These are phyloP conservation scores for Exophiala oligosperma DNA, from an alignment of 2,329 filamentous ascomycete species.

Conservation along the genomic window DNA sequence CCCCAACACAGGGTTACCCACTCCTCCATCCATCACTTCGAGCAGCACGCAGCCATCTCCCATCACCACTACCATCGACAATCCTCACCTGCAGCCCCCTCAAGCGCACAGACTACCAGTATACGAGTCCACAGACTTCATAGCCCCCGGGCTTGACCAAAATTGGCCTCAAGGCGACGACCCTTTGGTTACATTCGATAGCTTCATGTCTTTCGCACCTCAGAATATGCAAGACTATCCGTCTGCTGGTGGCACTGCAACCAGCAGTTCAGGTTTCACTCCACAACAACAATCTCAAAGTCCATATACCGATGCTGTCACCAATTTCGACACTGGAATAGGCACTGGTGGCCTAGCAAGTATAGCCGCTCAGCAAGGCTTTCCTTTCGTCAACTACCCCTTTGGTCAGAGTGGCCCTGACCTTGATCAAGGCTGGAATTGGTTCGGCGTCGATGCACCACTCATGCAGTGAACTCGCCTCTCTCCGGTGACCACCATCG, in stretches of 20 bases:
- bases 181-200: conserved; percentile 30
- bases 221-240: conserved; percentile 17
- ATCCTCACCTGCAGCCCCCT: conserved; percentile 8
- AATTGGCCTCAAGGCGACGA: conserved; percentile 25
- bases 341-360: conserved; percentile 2
- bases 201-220: conserved; percentile 30
- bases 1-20: conserved; percentile 25
- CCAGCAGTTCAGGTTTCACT: conserved; percentile 17
- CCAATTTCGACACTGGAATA: conserved; percentile 12
- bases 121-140: conserved; percentile 19
- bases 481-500: no score
- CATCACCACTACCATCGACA: conserved; percentile 15
- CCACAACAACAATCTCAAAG: conserved; percentile 22
- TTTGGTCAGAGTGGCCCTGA: conserved; percentile 31
- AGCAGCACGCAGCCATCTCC: conserved; percentile 26
- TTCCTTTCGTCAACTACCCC: conserved; percentile 20
- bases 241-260: conserved; percentile 13
- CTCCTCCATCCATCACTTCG: conserved; percentile 26
- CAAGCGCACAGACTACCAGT: conserved; percentile 5
- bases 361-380: conserved; percentile 2
- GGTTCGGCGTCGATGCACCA: conserved; percentile 33
- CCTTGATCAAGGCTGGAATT: conserved; percentile 44
- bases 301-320: conserved; percentile 11
- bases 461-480: conserved; percentile 5
- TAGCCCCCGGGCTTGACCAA: conserved; percentile 20